phyloP scores from a whole-genome alignment of 441 rosid species.

The Adansonia rubrostipa region DNA sequence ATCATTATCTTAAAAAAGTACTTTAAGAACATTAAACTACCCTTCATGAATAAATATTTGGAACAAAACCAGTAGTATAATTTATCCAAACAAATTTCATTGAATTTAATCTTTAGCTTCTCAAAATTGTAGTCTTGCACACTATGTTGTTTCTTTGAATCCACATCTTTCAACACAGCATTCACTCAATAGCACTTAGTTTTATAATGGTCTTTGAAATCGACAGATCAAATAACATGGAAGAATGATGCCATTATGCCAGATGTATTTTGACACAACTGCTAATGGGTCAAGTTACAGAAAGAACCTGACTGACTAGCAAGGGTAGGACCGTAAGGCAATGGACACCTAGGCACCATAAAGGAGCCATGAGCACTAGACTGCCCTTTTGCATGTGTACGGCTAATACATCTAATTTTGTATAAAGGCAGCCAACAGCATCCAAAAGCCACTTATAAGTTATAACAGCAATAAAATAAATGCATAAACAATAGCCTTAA shows the following conservation, averaged over 20 bases:
- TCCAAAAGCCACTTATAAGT: not conserved
- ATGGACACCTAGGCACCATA: not conserved
- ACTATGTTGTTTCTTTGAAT: not conserved
- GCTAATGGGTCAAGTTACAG: not conserved
- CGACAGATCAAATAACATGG: not conserved
- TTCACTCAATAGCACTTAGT: not conserved
- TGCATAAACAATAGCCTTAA: conserved; percentile 15
- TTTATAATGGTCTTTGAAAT: not conserved
- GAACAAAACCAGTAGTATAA: conserved; percentile 16
- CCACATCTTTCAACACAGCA: not conserved
- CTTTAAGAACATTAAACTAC: not conserved
- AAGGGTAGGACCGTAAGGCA: not conserved
- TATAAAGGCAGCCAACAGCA: not conserved
- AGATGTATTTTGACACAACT: not conserved
- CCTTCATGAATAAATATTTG: not conserved
- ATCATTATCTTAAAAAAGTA: not conserved
- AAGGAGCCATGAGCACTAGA: not conserved
- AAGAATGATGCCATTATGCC: not conserved
- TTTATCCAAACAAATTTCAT: not conserved
- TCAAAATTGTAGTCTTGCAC: not conserved
- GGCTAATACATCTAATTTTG: not conserved
- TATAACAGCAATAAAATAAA: not conserved
- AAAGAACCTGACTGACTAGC: not conserved
- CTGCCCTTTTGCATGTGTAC: not conserved
- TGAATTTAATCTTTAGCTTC: not conserved